These are phyloP conservation scores for Rhododendron simsii DNA, from an alignment of 148 eudicot species.

Conservation along the genomic window DNA sequence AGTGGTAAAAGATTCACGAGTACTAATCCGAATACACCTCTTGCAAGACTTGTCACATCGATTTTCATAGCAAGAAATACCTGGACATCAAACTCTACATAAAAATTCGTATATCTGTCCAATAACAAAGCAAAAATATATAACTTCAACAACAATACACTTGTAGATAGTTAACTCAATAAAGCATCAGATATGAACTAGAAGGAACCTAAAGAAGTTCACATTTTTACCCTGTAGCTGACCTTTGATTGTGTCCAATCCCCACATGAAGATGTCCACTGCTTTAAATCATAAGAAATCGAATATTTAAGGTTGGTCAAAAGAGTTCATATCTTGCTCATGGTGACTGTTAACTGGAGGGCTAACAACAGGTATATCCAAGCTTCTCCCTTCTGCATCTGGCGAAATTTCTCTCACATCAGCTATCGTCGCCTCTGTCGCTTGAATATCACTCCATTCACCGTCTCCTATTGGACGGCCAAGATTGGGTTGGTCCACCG, in stretches of 20 bases:
- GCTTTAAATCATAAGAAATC: not conserved
- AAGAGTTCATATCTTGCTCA: slow-evolving; percentile 31
- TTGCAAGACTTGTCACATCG: not conserved
- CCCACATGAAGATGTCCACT: not conserved
- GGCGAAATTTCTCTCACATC: slow-evolving; percentile 81
- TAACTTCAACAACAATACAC: not conserved
- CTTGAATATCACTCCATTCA: slow-evolving; percentile 89
- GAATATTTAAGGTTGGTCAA: slow-evolving; percentile 27
- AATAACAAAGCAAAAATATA: not conserved
- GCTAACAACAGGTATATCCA: slow-evolving; percentile 73
- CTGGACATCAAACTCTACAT: not conserved
- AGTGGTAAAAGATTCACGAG: too few relatives aligned
- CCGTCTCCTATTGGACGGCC: slow-evolving; percentile 47
- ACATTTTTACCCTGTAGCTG: not conserved
- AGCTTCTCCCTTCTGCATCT: slow-evolving; percentile 51
- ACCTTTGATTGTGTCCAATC: not conserved
- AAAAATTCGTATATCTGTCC: not conserved
- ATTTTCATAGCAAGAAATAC: not conserved
- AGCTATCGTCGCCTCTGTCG: slow-evolving; percentile 78
- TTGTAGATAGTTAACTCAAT: not conserved
- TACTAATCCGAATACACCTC: not conserved
- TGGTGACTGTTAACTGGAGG: slow-evolving; percentile 38
- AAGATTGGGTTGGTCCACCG: slow-evolving; percentile 39
- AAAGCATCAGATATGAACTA: not conserved
- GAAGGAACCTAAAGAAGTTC: not conserved